Evolutionary conservation across 1,284 basidiomycete genomes (phyloP), one percentile per base, ranked within the genome.

Genomic region (Anthracocystis walkeri): DNA sequence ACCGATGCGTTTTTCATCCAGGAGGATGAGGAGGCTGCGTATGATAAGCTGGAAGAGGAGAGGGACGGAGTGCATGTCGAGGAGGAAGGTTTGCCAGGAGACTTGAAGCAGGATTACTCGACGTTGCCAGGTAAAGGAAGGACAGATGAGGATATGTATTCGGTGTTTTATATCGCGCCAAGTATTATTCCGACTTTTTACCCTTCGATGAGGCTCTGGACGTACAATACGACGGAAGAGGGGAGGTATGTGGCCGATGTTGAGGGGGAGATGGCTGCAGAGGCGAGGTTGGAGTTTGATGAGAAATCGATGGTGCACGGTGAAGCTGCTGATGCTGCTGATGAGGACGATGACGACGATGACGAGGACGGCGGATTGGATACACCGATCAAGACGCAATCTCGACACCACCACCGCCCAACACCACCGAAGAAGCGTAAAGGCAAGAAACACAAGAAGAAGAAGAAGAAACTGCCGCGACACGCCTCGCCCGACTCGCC

Each of bases 101-200:
- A 85, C 49, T 52, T 86, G 27, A 79, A 77, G 55, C 75, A 84
- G 60, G 83, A 83, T 55, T 85, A 64, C 40, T 77, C 76, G 38
- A 73, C 77, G 7, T 48, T 84, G 12, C 82, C 82, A 3, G 78
- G 76, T 4, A 65, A 71, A 20, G 75, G 71, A 11, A 67, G 78
- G 33, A 79, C 82, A 0, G 73, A 84, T 48, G 62, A 80, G 59
- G 76, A 80, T 45, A 75, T 65, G 51, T 85, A 83, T 54, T 62
- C 67, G 56, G 54, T 73, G 46, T 82, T 82, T 35, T 81, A 76
- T 60, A 73, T 78, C 4, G 75, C 77, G 29, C 81, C 82, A 2
- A 78, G 76, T 46, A 90, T 95, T 31, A 91, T 96, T 59, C 94
- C 94, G n/a, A 94, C 94, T 54, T 96, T 92, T 85, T 86, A 92